These are phyloP conservation scores for Zoysia japonica DNA, from an alignment of 176 grass and related monocot genomes.

Conservation along the genomic window DNA sequence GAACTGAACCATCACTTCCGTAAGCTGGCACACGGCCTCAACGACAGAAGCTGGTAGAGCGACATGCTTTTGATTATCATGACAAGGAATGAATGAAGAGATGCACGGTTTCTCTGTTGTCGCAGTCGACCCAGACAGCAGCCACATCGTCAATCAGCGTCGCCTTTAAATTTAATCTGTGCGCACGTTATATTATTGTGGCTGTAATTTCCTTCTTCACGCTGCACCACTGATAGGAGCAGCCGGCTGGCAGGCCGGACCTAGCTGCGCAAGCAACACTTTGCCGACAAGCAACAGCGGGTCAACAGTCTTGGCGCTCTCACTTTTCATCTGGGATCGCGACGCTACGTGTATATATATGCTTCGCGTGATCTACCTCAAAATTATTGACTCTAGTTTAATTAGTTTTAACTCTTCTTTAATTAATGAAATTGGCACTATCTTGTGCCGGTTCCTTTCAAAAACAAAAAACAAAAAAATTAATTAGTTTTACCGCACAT, in stretches of 20 bases:
- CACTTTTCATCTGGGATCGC: not conserved
- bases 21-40: not conserved
- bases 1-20: not conserved
- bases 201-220: not conserved
- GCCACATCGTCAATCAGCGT: not conserved
- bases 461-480: no score
- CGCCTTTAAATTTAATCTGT: not conserved
- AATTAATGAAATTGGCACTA: no score
- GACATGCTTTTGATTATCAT: not conserved
- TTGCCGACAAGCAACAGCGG: conserved; percentile 49
- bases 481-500: no score
- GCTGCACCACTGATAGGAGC: not conserved
- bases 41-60: conserved; percentile 20
- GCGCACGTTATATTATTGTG: not conserved
- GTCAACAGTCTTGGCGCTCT: not conserved
- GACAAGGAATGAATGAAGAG: not conserved
- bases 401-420: no score
- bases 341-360: not conserved
- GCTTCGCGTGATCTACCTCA: not conserved
- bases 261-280: conserved; percentile 39
- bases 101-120: not conserved
- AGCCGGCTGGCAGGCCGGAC: no score
- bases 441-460: no score
- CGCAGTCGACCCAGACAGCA: not conserved
- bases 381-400: no score